Evolutionary conservation across 257 asterid genomes (phyloP), one percentile per base, ranked within the genome.

Genomic region (Solanum stenotomum): DNA sequence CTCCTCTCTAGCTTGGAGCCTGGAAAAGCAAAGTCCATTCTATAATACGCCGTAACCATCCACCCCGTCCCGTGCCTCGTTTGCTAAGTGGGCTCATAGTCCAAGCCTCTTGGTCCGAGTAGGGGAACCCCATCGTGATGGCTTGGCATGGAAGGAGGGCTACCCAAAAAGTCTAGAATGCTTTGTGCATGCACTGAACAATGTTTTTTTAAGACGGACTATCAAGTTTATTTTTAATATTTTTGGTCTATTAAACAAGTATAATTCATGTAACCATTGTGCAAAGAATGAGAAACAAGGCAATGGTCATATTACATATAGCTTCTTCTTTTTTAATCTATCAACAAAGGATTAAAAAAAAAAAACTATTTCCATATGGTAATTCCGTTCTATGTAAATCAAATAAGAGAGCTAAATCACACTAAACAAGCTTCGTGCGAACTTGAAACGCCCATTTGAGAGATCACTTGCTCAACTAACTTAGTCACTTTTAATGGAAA

Each of bases 351-450:
- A 52, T 18, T 1, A 46, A 18, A 2, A 49, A 27, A 27, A 38
- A 42, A 42, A 42, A 42, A 6, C 63, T 52, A 52, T 52, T 52
- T 52, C n/a, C 23, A 15, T 52, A 52, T 0, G 23, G 9, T 15
- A 52, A 52, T 1, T 0, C 3, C 63, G 9, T 16, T 52, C 4
- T 52, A 52, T 1, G 9, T 16, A 52, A 52, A 52, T 52, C 4
- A 52, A 52, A 1, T 52, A 18, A 0, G 3, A 20, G 25, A 22
- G 29, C 2, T 61, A 61, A 61, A 61, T 22, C 13, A 4, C 14
- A 22, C 3, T 22, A 61, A 0, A 0, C 12, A 61, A 61, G 4
- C 5, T 61, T 61, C 3, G 2, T 61, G 27, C 0, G 1, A 8
- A 22, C 3, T 0, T 22, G 12, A 4, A 22, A 61, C 6, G 0